A percentile compares a stretch with the other conserved stretches of the same genome.
Evolutionary conservation across 371 early-diverging fungal genomes (phyloP).

Genomic region (Fennellomyces sp.): DNA sequence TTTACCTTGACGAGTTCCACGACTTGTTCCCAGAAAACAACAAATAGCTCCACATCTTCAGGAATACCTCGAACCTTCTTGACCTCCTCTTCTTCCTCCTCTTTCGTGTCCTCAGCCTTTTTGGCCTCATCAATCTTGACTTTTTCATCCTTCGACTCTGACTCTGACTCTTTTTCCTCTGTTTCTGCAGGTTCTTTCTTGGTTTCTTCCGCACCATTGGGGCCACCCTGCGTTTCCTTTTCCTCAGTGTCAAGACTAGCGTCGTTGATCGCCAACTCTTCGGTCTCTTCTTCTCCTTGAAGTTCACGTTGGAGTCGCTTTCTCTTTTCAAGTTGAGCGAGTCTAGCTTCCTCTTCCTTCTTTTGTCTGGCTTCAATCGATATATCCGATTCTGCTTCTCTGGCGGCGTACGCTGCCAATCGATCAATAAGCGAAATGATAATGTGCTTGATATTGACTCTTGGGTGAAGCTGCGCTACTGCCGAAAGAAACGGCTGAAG

Average conservation of each 20-base stretch:
- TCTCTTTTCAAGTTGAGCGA: constrained; percentile 29
- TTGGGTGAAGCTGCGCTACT: constrained; percentile 85
- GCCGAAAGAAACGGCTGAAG: constrained; percentile 88
- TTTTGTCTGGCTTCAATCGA: constrained; percentile 12
- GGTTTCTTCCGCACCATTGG: background rate
- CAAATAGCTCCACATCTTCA: constrained; percentile 86
- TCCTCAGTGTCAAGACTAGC: background rate
- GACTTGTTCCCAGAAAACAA: constrained; percentile 94
- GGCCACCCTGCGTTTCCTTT: constrained; percentile 15
- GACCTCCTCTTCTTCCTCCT: constrained; percentile 24
- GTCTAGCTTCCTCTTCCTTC: constrained; percentile 10
- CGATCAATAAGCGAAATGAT: constrained; percentile 93
- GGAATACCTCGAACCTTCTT: constrained; percentile 74
- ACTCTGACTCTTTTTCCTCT: constrained; percentile 19
- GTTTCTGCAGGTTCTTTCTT: constrained; percentile 14
- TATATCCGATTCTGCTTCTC: constrained; percentile 30
- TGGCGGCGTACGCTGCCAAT: constrained; percentile 51
- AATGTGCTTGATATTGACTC: constrained; percentile 93
- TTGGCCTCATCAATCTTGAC: constrained; percentile 15
- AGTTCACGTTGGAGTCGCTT: constrained; percentile 25
- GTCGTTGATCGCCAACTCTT: background rate
- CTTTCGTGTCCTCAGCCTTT: constrained; percentile 20
- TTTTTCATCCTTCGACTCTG: constrained; percentile 16
- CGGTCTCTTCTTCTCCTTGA: constrained; percentile 23
- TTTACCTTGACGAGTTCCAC: constrained; percentile 85